Evolutionary conservation across 2,329 filamentous ascomycete genomes (phyloP), one percentile per base, ranked within the genome.

Genomic region (Phialophora macrospora): DNA sequence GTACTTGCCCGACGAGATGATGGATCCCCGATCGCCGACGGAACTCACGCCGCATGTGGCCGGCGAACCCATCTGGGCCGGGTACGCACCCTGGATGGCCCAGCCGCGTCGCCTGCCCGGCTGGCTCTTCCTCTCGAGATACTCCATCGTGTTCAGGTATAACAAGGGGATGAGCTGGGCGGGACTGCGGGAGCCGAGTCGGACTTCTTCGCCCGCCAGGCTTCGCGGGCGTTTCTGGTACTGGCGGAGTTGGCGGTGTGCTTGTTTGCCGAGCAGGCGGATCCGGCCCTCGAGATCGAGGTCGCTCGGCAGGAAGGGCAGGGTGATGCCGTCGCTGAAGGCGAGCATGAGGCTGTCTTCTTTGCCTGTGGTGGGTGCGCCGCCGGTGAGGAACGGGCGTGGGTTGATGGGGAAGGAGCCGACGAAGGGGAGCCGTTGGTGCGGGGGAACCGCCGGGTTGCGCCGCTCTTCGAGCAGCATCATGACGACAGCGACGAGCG

Each of bases 351-450:
- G 61, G 55, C 62, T 69, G 57, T 70, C 64, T 52, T 71, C 70
- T 46, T 67, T 67, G 1, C 70, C 70, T 20, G 67, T 68, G 0
- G 67, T 69, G 7, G 62, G 49, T 11, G 17, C 55, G 26, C 64
- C 65, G 14, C 64, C 65, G 14, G 32, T 44, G 3, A 72, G 59
- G 44, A 72, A 70, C 11, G 70, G 70, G 4, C 70, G 57, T 1
- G 70, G 70, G 41, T 72, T 72, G 9, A 72, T 63, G 0, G 70
- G 70, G 46, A 71, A 72, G n/a, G 68, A 70, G 12, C 68, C 70
- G n/a, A 69, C 65, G 41, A 72, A 72, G 38, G 68, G 67, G 22
- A 64, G 60, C 1, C 69, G 62, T 17, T 68, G 48, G 24, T 66
- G 28, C 2, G 55, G 11, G 51, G 68, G 51, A 8, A 69, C 41